Conservation (phyloP, 257 asterid species). For the Capsicum pubescens region DNA sequence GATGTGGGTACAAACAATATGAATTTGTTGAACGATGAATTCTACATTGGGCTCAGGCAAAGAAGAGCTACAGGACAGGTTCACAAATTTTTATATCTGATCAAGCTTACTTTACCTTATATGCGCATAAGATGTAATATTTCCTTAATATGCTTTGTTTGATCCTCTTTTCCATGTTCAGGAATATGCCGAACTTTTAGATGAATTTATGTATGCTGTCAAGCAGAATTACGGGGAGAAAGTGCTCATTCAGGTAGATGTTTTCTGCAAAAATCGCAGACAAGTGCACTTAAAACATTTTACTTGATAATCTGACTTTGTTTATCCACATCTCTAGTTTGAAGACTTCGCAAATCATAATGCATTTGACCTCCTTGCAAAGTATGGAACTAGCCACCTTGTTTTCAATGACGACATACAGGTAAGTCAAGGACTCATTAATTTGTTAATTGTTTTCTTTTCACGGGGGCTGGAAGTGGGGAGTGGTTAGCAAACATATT, state of each 20-base stretch:
- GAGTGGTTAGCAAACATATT: not conserved
- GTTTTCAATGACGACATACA: constrained; percentile 88
- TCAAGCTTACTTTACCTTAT: constrained; percentile 20
- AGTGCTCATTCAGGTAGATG: constrained; percentile 75
- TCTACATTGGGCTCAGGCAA: constrained; percentile 74
- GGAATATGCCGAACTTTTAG: constrained; percentile 80
- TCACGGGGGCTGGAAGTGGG: not conserved
- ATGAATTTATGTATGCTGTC: constrained; percentile 82
- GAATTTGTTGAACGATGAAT: constrained; percentile 68
- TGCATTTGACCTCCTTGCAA: constrained; percentile 81
- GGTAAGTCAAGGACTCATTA: constrained; percentile 39
- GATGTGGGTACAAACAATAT: constrained; percentile 86
- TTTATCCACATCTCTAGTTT: constrained; percentile 51
- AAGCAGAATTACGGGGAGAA: constrained; percentile 86
- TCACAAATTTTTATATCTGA: constrained; percentile 26
- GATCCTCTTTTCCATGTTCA: constrained; percentile 35
- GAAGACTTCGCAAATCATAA: constrained; percentile 91
- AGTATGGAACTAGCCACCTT: constrained; percentile 74
- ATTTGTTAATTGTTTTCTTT: not conserved
- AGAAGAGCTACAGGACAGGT: constrained; percentile 86
- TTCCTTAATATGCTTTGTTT: constrained; percentile 18
- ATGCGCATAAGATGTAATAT: constrained; percentile 2
- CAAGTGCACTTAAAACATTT: not conserved
- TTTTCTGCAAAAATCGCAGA: constrained; percentile 9
- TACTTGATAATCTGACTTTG: constrained; percentile 14